Conservation (phyloP, 352 stramenopile genomes). For the Pythium scleroteichum region DNA sequence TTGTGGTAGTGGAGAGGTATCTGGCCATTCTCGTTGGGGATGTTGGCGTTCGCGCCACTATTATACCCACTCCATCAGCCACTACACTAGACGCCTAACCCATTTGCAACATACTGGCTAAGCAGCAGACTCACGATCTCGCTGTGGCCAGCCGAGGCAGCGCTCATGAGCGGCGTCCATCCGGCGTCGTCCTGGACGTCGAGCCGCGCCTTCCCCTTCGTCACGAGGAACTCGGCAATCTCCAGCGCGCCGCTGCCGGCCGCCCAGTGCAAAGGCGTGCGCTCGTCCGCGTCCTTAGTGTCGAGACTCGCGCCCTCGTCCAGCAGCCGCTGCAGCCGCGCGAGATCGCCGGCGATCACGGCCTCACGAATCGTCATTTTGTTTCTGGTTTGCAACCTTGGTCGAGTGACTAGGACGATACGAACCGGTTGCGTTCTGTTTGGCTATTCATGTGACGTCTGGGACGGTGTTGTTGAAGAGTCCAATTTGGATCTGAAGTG, state of each 20-base stretch:
- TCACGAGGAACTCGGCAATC: constrained; percentile 60
- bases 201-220: constrained; percentile 35
- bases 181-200: constrained; percentile 74
- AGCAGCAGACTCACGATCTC: constrained; percentile 58
- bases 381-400: not conserved
- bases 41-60: constrained; percentile 64
- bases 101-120: constrained; percentile 47
- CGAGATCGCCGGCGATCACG: constrained; percentile 9
- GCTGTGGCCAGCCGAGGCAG: constrained; percentile 57
- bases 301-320: constrained; percentile 37
- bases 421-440: not conserved
- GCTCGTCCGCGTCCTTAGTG: constrained; percentile 69
- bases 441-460: constrained; percentile 21
- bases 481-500: not conserved
- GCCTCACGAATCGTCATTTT: constrained; percentile 23
- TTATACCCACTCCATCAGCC: constrained; percentile 2
- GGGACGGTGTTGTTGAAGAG: constrained; percentile 17
- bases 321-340: constrained; percentile 35
- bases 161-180: constrained; percentile 81
- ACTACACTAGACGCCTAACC: too few species aligned
- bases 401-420: constrained; percentile 1
- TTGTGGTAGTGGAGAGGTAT: constrained; percentile 76
- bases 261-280: constrained; percentile 72
- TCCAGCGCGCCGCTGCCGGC: constrained; percentile 46
- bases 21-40: constrained; percentile 72